These are phyloP conservation scores for Aureobasidium sp. DNA, from an alignment of 2,329 filamentous ascomycete genomes.

Conservation along the genomic window DNA sequence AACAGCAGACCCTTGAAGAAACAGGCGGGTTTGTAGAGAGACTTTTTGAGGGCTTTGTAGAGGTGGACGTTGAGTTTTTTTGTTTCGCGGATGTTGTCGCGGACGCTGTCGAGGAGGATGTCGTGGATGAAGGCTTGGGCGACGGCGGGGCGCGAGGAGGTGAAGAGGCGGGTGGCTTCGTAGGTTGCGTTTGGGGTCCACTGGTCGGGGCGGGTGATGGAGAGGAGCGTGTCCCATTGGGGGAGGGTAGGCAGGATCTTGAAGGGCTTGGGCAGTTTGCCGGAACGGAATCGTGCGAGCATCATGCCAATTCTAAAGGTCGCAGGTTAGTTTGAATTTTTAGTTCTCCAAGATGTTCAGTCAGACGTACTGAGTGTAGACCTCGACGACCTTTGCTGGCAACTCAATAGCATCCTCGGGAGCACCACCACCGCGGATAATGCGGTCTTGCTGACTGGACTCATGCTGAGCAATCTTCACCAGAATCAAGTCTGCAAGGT, in stretches of 20 bases:
- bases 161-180: slow-evolving; percentile 86
- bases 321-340: slow-evolving; percentile 2
- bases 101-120: slow-evolving; percentile 81
- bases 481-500: slow-evolving; percentile 86
- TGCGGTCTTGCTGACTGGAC: slow-evolving; percentile 46
- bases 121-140: slow-evolving; percentile 81
- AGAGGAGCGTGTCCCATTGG: slow-evolving; percentile 82
- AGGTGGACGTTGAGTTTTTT: slow-evolving; percentile 94
- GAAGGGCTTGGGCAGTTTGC: slow-evolving; percentile 95
- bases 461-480: slow-evolving; percentile 92
- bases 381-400: slow-evolving; percentile 84
- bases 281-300: slow-evolving; percentile 86
- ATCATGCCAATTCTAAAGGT: slow-evolving; percentile 60
- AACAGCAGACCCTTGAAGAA: slow-evolving; percentile 98
- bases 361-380: slow-evolving; percentile 67
- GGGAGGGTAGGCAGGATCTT: slow-evolving; percentile 91
- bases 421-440: slow-evolving; percentile 46
- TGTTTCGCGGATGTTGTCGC: slow-evolving; percentile 86
- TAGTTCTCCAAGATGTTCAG: not conserved
- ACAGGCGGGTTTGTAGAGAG: slow-evolving; percentile 83
- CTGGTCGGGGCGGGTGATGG: slow-evolving; percentile 70
- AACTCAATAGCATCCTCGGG: slow-evolving; percentile 78
- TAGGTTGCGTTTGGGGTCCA: slow-evolving; percentile 78
- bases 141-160: slow-evolving; percentile 69
- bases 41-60: slow-evolving; percentile 89